Percentiles rank a stretch among this genome's conserved stretches.
These are phyloP conservation scores for Lactarius psammicola DNA, from an alignment of 768 basidiomycete species.

Conservation along the genomic window DNA sequence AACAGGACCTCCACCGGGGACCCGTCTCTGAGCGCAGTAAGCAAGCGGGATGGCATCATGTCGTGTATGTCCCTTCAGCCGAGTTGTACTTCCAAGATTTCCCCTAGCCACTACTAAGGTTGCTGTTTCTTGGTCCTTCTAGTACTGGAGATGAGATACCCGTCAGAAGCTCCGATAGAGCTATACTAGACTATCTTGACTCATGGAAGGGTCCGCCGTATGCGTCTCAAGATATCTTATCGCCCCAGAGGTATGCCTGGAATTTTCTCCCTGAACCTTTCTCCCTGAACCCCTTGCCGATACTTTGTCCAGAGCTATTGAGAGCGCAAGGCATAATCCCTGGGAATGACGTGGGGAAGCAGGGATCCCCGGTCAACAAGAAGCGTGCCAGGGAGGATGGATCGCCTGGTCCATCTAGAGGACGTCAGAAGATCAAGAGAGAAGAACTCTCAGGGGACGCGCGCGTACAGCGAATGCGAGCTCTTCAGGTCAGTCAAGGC, in stretches of 20 bases:
- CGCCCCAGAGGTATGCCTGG: slow-evolving; percentile 17
- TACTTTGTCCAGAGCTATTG: slow-evolving; percentile 10
- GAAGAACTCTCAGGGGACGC: neutral
- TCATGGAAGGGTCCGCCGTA: neutral
- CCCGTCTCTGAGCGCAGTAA: slow-evolving; percentile 23
- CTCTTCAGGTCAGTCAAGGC: slow-evolving; percentile 12
- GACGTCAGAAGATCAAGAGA: neutral
- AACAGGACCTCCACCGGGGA: neutral
- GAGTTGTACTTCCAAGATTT: neutral
- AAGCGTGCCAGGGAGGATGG: slow-evolving; percentile 13
- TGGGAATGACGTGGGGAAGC: neutral
- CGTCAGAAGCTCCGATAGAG: neutral
- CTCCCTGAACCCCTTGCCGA: neutral
- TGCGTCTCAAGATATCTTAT: slow-evolving; percentile 18
- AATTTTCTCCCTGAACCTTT: neutral
- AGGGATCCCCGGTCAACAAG: neutral
- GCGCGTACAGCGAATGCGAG: slow-evolving; percentile 14
- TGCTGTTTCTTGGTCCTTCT: neutral
- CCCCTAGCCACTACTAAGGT: neutral
- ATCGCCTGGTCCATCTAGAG: slow-evolving; percentile 9
- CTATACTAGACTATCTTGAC: slow-evolving; percentile 1
- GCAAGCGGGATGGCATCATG: slow-evolving; percentile 25
- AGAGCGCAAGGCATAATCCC: slow-evolving; percentile 18
- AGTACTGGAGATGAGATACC: slow-evolving; percentile 19
- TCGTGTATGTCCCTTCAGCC: slow-evolving; percentile 1